Conservation (phyloP, 176 grass and related monocot species). For the Saccharum officinarum region DNA sequence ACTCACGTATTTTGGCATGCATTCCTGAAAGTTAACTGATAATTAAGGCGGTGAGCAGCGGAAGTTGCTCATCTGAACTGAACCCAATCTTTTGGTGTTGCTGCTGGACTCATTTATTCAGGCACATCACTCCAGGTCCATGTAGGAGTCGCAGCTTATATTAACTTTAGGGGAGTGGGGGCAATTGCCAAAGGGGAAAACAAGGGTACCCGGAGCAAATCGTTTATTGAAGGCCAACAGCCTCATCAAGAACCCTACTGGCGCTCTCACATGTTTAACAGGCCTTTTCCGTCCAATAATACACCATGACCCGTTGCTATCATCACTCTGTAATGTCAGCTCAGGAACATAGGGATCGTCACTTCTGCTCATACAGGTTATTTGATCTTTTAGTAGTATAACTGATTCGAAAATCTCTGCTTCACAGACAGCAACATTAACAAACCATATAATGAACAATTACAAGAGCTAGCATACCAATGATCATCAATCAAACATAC, state of each 20-base stretch:
- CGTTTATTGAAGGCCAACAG: conserved; percentile 18
- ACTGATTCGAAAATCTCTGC: not conserved
- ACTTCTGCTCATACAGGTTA: not conserved
- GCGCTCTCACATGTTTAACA: conserved; percentile 18
- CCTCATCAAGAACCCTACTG: conserved; percentile 14
- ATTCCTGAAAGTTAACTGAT: conserved; percentile 16
- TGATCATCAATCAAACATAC: conserved; percentile 32
- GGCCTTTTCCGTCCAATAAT: not conserved
- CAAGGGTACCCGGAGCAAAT: conserved; percentile 15
- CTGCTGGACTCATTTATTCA: not conserved
- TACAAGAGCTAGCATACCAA: conserved; percentile 33
- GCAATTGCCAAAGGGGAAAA: not conserved
- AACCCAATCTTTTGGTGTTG: conserved; percentile 2
- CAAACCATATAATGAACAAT: conserved; percentile 27
- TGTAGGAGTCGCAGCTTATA: not conserved
- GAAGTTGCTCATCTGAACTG: not conserved
- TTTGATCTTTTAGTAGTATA: not conserved
- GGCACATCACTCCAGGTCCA: not conserved
- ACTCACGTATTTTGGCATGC: conserved; percentile 16
- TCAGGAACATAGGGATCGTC: conserved; percentile 18
- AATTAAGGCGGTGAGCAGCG: not conserved
- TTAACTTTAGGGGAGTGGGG: not conserved
- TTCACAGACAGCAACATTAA: conserved; percentile 26
- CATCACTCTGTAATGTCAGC: conserved; percentile 6
- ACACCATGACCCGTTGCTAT: not conserved